Evolutionary conservation across 2,329 filamentous ascomycete genomes (phyloP).

Genomic region (Xylaria sp.): DNA sequence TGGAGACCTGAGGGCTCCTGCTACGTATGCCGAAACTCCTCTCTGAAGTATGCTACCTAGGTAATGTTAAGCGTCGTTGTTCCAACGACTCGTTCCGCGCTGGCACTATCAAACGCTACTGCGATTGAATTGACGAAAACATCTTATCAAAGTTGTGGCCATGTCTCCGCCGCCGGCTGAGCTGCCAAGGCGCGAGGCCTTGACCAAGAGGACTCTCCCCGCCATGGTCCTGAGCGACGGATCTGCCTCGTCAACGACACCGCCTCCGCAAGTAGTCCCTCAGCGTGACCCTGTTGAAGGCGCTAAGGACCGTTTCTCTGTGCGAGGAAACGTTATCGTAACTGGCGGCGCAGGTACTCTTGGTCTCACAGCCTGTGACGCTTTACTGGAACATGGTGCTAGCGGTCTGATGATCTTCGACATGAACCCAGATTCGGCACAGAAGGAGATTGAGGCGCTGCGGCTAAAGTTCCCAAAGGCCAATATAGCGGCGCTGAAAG

Average conservation of each 20-base stretch:
- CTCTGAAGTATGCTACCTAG: not conserved
- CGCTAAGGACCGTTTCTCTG: constrained; percentile 17
- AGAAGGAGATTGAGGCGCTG: constrained; percentile 22
- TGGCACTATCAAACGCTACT: not conserved
- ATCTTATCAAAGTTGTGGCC: not conserved
- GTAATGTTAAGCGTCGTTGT: not conserved
- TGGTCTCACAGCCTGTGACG: constrained; percentile 21
- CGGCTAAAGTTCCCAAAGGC: constrained; percentile 19
- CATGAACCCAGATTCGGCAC: constrained; percentile 17
- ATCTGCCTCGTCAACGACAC: constrained; percentile 26
- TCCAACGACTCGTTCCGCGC: not conserved
- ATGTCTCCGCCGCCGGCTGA: constrained; percentile 18
- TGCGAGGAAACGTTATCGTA: constrained; percentile 24
- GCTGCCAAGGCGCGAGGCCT: constrained; percentile 16
- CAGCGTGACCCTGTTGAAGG: constrained; percentile 12
- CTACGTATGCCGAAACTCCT: not conserved
- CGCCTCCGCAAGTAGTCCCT: constrained; percentile 12
- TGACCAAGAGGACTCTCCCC: constrained; percentile 12
- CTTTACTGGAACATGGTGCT: constrained; percentile 27
- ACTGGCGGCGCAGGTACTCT: constrained; percentile 20
- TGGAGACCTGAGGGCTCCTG: not conserved
- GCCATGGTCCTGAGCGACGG: constrained; percentile 26
- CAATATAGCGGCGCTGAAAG: constrained; percentile 13
- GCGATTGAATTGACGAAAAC: not conserved
- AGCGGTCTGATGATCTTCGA: constrained; percentile 29